Evolutionary conservation across 768 basidiomycete species (phyloP).

Genomic region (Pisolithus tinctorius): DNA sequence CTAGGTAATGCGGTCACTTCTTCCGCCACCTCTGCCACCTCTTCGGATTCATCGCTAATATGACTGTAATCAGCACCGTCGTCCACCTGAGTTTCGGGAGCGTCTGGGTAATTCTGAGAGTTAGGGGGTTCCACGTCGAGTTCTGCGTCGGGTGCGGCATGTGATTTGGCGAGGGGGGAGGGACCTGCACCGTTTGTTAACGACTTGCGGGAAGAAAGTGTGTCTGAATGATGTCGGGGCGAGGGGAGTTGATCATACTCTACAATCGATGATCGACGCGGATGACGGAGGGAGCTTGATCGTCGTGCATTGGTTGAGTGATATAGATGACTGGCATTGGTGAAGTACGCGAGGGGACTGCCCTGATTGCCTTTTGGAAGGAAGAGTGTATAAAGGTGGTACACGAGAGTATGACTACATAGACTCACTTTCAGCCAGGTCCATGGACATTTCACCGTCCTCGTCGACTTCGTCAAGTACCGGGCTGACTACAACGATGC

Average conservation of each 20-base stretch:
- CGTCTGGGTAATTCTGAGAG: conserved; percentile 19
- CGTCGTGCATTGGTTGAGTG: conserved; percentile 33
- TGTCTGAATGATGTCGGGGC: conserved; percentile 32
- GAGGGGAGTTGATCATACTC: conserved; percentile 62
- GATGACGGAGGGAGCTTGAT: conserved; percentile 37
- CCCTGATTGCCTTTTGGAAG: conserved; percentile 20
- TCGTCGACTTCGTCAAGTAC: conserved; percentile 37
- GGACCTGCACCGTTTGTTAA: conserved; percentile 29
- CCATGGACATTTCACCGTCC: conserved; percentile 74
- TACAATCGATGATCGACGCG: conserved; percentile 45
- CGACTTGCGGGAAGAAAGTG: conserved; percentile 24
- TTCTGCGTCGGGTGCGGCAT: conserved; percentile 15
- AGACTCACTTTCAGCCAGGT: conserved; percentile 61
- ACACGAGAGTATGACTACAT: not conserved
- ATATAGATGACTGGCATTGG: conserved; percentile 27
- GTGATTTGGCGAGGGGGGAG: conserved; percentile 26
- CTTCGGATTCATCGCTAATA: conserved; percentile 36
- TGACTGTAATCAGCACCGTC: conserved; percentile 6
- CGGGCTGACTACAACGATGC: conserved; percentile 30
- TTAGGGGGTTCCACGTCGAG: conserved; percentile 19
- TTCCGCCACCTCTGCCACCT: conserved; percentile 27
- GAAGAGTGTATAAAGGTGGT: conserved; percentile 2
- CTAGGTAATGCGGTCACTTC: conserved; percentile 18
- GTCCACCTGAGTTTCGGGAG: conserved; percentile 7
- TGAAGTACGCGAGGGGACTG: conserved; percentile 31